A percentile compares a stretch with the other conserved stretches of the same genome.
These are phyloP conservation scores for Cyclotella cryptica DNA, from an alignment of 108 stramenopile genomes.

Conservation along the genomic window DNA sequence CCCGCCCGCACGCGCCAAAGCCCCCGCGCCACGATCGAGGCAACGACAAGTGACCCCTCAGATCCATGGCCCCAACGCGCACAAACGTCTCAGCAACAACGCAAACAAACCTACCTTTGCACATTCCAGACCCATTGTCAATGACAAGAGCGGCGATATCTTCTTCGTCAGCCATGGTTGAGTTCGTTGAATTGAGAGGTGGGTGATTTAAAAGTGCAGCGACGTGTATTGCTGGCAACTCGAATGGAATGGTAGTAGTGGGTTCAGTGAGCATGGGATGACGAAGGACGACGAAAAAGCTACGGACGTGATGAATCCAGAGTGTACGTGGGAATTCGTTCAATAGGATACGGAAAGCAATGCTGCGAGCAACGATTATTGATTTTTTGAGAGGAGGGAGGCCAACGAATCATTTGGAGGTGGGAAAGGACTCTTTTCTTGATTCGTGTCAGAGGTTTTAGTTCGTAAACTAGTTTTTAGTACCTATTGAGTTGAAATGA, in stretches of 20 bases:
- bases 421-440: background rate
- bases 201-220: background rate
- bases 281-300: background rate
- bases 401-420: background rate
- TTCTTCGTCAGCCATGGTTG: constrained; percentile 91
- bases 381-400: constrained; percentile 2
- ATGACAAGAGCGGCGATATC: constrained; percentile 96
- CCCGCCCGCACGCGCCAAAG: background rate
- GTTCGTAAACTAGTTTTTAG: too few relatives aligned
- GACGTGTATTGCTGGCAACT: background rate
- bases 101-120: constrained; percentile 78
- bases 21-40: background rate
- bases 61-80: background rate
- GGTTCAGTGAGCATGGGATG: background rate
- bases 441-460: too few relatives aligned
- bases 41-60: background rate
- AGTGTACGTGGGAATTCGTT: constrained; percentile 1
- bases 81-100: background rate
- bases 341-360: background rate
- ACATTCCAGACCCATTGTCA: constrained; percentile 97
- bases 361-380: background rate
- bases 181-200: background rate
- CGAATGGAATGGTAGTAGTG: background rate
- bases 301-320: background rate
- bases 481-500: too few relatives aligned